Evolutionary conservation across 139 green algal species (phyloP).

Genomic region (Chlamydomonas sp.): DNA sequence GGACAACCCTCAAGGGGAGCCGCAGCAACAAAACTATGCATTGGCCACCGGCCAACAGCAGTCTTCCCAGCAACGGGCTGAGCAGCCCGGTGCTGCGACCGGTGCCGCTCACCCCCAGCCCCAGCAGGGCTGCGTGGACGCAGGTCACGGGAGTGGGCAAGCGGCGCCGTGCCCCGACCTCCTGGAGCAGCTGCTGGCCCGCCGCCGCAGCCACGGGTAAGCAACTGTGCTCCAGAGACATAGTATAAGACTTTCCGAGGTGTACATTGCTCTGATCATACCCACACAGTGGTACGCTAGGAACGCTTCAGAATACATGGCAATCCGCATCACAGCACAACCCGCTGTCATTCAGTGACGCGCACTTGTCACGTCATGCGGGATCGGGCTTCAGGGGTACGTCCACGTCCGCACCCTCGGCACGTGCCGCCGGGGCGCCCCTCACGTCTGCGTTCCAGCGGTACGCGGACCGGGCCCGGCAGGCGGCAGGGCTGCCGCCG

Average conservation of each 20-base stretch:
- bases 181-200: conserved; percentile 6
- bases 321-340: no score
- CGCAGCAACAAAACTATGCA: background rate
- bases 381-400: background rate
- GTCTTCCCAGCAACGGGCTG: background rate
- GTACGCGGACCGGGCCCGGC: no score
- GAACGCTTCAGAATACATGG: no score
- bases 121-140: no score
- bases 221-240: background rate
- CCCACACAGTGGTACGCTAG: no score
- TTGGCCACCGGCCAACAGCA: background rate
- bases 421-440: no score
- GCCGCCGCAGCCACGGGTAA: conserved; percentile 19
- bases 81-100: background rate
- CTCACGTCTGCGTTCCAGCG: no score
- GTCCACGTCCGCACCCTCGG: background rate
- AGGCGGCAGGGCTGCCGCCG: background rate
- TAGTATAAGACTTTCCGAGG: no score
- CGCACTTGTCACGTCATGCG: no score
- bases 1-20: background rate
- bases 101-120: background rate
- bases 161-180: background rate
- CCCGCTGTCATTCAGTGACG: no score
- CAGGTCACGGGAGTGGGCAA: no score
- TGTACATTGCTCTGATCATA: no score